Evolutionary conservation across 2,329 filamentous ascomycete species (phyloP), one percentile per base, ranked within the genome.

Genomic region (Xylogone sp.): DNA sequence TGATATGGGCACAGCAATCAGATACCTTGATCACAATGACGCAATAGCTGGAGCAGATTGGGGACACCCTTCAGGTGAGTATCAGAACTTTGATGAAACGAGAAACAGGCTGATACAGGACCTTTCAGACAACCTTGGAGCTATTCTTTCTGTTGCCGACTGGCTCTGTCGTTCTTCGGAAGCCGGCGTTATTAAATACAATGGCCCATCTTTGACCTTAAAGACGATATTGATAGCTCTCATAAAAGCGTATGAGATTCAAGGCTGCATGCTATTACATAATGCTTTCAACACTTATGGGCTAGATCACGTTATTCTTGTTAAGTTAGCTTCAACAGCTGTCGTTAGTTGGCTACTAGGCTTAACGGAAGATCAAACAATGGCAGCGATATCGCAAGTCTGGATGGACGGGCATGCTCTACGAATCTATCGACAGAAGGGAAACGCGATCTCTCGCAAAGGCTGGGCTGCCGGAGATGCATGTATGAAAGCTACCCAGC

Each of bases 1-100:
- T 49, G 65, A 69, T 48, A 42, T 74, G 20, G 69, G 69, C 0
- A 55, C 60, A 2, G 53, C 70, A 54, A 71, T 73, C 34, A 62
- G 71, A 21, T 73, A 71, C 48, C 54, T 73, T 13, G 71, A 74
- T 53, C 69, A 71, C 46, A 74, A 72, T 47, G 71, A 74, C 61
- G 70, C 65, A 4, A 61, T 67, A n/a, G 50, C 59, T 8, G 71
- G 69, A 0, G 62, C 60, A n/a, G 71, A 74, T 59, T 73, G 71
- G 71, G 70, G 69, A 1, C 71, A 73, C 61, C 71, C 71, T 12
- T 71, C 65, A 20, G 62, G 59, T 64, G 50, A 29, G 48, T 46
- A 24, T 3, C 16, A 2, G 13, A 1, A 13, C 21, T 4, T 16
- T 43, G 5, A 42, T 47, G 8, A 6, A 18, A 2, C 12, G 55